Evolutionary conservation across 352 stramenopile species (phyloP).

Genomic region (Lagenidium giganteum): DNA sequence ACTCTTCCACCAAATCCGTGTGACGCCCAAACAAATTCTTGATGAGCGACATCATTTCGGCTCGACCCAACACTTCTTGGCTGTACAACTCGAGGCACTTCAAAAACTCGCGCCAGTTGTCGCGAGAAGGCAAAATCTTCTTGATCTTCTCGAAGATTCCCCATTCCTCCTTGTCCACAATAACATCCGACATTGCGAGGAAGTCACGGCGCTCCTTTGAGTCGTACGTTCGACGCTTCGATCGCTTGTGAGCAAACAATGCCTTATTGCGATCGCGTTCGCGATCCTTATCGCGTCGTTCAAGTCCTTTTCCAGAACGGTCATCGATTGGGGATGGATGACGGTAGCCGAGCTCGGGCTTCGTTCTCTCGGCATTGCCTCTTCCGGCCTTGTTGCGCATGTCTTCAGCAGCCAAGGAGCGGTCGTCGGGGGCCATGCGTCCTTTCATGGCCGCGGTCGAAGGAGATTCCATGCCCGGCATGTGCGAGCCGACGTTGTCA

Average conservation of each 20-base stretch:
- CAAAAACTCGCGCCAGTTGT: conserved; percentile 97
- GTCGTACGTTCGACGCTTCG: conserved; percentile 64
- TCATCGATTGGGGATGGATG: conserved; percentile 46
- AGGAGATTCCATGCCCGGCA: conserved; percentile 31
- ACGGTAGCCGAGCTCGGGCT: conserved; percentile 36
- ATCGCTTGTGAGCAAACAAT: conserved; percentile 67
- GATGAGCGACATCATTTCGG: conserved; percentile 86
- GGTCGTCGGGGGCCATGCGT: conserved; percentile 31
- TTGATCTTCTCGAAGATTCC: conserved; percentile 95
- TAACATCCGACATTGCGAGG: conserved; percentile 64
- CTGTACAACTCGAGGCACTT: conserved; percentile 98
- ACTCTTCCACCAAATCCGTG: conserved; percentile 79
- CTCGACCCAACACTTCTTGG: conserved; percentile 93
- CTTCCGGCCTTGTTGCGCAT: conserved; percentile 31
- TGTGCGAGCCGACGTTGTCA: too few relatives aligned
- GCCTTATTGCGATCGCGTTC: conserved; percentile 74
- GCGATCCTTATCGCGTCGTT: conserved; percentile 73
- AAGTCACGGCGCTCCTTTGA: conserved; percentile 70
- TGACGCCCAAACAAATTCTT: conserved; percentile 86
- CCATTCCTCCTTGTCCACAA: conserved; percentile 86
- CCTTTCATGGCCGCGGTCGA: conserved; percentile 51
- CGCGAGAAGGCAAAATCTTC: conserved; percentile 86
- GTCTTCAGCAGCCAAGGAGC: conserved; percentile 33
- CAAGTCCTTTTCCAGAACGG: conserved; percentile 44
- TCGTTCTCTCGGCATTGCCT: conserved; percentile 18